Base-by-base conservation (phyloP, 164 flowering plant species). In the Platanus orientalis region DNA sequence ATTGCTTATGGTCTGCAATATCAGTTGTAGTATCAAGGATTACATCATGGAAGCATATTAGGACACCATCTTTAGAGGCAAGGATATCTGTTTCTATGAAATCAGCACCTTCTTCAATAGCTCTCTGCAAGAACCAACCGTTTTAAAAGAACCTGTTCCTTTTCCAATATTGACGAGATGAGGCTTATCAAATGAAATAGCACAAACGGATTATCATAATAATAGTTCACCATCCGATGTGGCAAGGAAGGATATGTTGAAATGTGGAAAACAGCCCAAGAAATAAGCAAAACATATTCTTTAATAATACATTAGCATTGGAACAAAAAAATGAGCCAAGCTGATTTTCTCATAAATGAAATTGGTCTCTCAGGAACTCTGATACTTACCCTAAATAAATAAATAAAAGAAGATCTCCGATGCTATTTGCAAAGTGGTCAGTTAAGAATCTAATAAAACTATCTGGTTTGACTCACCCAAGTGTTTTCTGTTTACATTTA, bases 31-130 rank as follows among this genome's bases (percentile, higher is more conserved):
- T 82, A 78, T 95, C 95, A 53, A 95, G 91, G 45, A 64, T 81
- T 9, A 88, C 92, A 76, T 95, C 97, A 73, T 95, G 99, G 16
- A 45, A 45, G 49, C 49, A 45, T 45, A 45, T 45, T 12, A 45
- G 49, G 49, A 19, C 49, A 45, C 94, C 94, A 65, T 88, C 90
- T 74, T 85, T 88, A 60, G 90, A 74, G 51, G 94, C 64, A 7
- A 84, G 60, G 57, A 95, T 83, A 75, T 92, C 99, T 24, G 89
- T 75, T 76, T 95, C 97, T 71, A 95, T 95, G 77, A 95, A 95
- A 71, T 95, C 97, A 30, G 99, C 78, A 58, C 99, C 99, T 65
- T 95, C 99, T 75, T 90, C 90, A 67, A 95, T 85, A 48, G 99
- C 97, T 82, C 85, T 95, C 97, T 95, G 82, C 78, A 75, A 73